Evolutionary conservation across 2,329 filamentous ascomycete genomes (phyloP).

Genomic region (Ceratocystiopsis minuta): DNA sequence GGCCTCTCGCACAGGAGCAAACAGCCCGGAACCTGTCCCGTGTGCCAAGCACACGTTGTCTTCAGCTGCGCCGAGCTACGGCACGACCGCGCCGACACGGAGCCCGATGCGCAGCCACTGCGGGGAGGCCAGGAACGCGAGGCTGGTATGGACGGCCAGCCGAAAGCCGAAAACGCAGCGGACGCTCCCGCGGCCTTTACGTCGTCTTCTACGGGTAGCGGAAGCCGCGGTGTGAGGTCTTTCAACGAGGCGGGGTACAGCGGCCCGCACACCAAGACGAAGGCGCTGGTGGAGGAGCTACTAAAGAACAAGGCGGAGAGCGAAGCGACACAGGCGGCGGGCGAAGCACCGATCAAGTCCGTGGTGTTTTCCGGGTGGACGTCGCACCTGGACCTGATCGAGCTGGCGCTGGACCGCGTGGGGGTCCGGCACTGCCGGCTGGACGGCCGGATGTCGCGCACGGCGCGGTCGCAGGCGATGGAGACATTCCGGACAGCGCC

Average conservation of each 20-base stretch:
- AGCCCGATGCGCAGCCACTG: constrained; percentile 27
- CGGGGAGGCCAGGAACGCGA: too few relatives aligned
- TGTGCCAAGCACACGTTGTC: constrained; percentile 47
- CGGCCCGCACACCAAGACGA: constrained; percentile 85
- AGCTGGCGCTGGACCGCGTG: constrained; percentile 53
- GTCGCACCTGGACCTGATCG: constrained; percentile 79
- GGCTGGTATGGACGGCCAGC: constrained; percentile 19
- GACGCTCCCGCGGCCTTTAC: not conserved
- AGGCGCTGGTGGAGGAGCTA: constrained; percentile 60
- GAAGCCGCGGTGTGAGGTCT: constrained; percentile 20
- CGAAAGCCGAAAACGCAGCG: constrained; percentile 10
- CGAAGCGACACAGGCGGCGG: constrained; percentile 27
- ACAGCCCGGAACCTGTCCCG: constrained; percentile 39
- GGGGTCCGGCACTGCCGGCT: constrained; percentile 60
- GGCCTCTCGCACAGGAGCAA: constrained; percentile 23
- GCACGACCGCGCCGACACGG: constrained; percentile 36
- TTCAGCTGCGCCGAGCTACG: constrained; percentile 51
- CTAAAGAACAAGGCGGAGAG: constrained; percentile 45
- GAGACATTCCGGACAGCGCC: constrained; percentile 58
- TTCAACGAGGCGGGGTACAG: constrained; percentile 49
- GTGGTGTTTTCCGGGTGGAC: constrained; percentile 97
- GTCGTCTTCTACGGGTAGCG: not conserved
- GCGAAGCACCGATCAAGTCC: constrained; percentile 67
- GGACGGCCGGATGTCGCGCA: constrained; percentile 73
- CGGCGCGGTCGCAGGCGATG: constrained; percentile 56